Evolutionary conservation across 73 alveolate species (phyloP).

Genomic region (Paraurostyla sp.): DNA sequence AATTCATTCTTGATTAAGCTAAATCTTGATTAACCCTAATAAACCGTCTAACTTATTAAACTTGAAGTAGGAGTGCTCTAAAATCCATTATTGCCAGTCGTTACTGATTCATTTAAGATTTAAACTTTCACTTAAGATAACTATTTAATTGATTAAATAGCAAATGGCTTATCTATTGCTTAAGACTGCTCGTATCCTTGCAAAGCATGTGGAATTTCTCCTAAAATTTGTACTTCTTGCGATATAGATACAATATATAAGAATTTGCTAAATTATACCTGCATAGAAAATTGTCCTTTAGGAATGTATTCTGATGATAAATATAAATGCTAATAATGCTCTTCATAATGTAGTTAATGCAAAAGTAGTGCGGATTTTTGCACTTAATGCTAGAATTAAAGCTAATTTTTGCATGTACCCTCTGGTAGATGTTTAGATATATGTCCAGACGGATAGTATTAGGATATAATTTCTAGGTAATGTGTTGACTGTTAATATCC

Average conservation of each 20-base stretch:
- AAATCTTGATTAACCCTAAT: background rate
- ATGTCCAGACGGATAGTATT: constrained; percentile 48
- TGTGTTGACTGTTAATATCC: constrained; percentile 9
- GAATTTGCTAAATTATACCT: constrained; percentile 12
- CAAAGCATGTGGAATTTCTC: constrained; percentile 37
- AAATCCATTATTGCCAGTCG: constrained; percentile 2
- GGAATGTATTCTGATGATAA: constrained; percentile 9
- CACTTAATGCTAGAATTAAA: background rate
- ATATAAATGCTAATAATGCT: background rate
- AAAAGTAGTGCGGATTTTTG: background rate
- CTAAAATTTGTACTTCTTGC: constrained; percentile 24
- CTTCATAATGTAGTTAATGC: background rate
- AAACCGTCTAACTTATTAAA: background rate
- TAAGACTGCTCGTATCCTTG: constrained; percentile 42
- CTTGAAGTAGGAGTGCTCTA: background rate
- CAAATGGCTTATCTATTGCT: constrained; percentile 13
- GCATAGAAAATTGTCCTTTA: constrained; percentile 24
- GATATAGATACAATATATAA: background rate
- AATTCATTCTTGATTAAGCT: background rate
- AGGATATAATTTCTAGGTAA: background rate
- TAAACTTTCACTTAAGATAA: constrained; percentile 10
- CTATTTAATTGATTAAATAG: background rate
- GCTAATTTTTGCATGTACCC: background rate
- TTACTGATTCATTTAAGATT: constrained; percentile 9
- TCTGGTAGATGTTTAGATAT: background rate